Conservation (phyloP, 75 land plant genomes). For the Cryptomeria japonica region DNA sequence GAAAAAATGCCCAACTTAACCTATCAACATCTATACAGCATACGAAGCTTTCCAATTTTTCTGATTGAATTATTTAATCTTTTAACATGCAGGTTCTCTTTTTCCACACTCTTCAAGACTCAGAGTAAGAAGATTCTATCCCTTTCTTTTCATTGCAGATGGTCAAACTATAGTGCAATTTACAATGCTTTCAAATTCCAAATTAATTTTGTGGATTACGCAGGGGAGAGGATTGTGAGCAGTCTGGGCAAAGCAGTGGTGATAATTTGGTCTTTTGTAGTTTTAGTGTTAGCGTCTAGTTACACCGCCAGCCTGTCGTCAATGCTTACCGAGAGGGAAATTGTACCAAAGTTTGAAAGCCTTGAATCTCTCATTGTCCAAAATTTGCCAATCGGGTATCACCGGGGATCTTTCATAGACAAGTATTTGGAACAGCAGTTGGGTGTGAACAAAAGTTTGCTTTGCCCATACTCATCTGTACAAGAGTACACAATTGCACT, state of each 20-base stretch:
- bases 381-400: constrained; percentile 38
- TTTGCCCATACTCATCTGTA: constrained; percentile 11
- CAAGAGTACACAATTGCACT: constrained; percentile 33
- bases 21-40: too few species aligned
- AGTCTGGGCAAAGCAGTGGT: constrained; percentile 20
- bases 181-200: neutral
- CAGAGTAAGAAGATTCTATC: constrained; percentile 40
- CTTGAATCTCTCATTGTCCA: constrained; percentile 16
- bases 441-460: constrained; percentile 19
- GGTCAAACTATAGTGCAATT: neutral
- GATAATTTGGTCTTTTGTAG: constrained; percentile 22
- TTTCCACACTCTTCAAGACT: constrained; percentile 51
- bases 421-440: constrained; percentile 26
- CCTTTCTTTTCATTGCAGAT: neutral
- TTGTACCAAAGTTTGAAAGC: constrained; percentile 27
- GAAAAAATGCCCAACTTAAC: too few species aligned
- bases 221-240: constrained; percentile 23
- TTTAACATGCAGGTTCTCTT: constrained; percentile 32
- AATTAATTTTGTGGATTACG: neutral
- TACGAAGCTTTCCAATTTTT: too few species aligned
- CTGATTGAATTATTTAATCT: neutral
- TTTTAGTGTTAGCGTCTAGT: constrained; percentile 20
- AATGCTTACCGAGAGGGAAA: constrained; percentile 40
- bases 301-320: constrained; percentile 59
- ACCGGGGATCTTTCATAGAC: constrained; percentile 32